Evolutionary conservation across 2,329 filamentous ascomycete species (phyloP), one percentile per base, ranked within the genome.

Genomic region (Bipolaris bicolor): DNA sequence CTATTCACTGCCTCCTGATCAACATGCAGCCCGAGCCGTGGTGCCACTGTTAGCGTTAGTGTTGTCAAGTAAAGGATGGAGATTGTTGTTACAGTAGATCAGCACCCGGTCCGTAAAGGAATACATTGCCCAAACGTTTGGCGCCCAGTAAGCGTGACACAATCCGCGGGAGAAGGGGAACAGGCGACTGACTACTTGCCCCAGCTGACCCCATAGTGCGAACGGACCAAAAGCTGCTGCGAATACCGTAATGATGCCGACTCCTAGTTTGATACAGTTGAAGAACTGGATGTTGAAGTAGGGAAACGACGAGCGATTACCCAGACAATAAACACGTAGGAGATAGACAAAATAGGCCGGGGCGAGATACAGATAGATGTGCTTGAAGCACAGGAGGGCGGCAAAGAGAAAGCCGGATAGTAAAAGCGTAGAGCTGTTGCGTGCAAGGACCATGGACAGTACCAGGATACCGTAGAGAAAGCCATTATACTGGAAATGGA

Each of bases 401-500:
- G 94, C 93, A 76, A 98, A 99, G 6, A 92, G 77, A 1, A 96
- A 80, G 0, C 92, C 95, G 66, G 92, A 95, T 44, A 82, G 81
- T 11, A 98, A 83, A 33, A 95, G 81, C 0, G 90, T 90, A 2
- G 89, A 89, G 70, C 85, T 86, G 67, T 88, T 86, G 49, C 91
- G 88, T 6, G 92, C 92, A 57, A 96, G 80, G 1, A 96, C 90
- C 46, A 99, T 83, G 2, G 95, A 98, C 52, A 94, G 82, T 36
- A 98, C 85, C 49, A 99, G 82, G 41, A 98, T 81, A 36, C 95
- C 95, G 75, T 98, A 99, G 78, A 99, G 87, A 78, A 93, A 92
- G 39, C 95, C 94, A 80, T 99, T 99, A 81, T 99, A 99, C 81
- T 99, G 95, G 77, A 99, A 99, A 77, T 97, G 93, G 63, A 97